Evolutionary conservation across 768 basidiomycete genomes (phyloP).

Genomic region (Lactarius evosmus): DNA sequence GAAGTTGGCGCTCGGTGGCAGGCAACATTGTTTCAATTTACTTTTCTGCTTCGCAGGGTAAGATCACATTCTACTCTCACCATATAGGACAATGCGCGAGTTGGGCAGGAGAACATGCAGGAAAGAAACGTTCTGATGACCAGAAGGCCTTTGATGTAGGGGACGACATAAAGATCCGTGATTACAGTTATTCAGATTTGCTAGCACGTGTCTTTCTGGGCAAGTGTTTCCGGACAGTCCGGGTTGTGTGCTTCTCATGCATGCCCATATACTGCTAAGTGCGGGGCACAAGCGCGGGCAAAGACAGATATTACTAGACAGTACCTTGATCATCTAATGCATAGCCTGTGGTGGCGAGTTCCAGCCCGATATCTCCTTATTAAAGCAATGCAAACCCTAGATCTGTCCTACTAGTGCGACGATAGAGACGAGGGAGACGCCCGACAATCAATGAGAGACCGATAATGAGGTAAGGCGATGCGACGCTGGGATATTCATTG

Average conservation of each 20-base stretch:
- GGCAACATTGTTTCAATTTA: not conserved
- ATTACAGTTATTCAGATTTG: not conserved
- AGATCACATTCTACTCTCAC: not conserved
- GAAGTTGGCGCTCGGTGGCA: not conserved
- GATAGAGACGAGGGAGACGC: not conserved
- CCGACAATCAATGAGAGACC: not conserved
- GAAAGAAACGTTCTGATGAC: not conserved
- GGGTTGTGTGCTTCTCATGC: not conserved
- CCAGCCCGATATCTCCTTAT: constrained; percentile 9
- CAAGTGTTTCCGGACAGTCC: not conserved
- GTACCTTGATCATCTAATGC: constrained; percentile 1
- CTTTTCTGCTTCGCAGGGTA: not conserved
- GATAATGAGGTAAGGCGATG: too few species aligned
- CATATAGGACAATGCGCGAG: not conserved
- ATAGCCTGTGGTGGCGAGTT: not conserved
- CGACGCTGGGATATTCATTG: not conserved
- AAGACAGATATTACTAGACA: constrained; percentile 5
- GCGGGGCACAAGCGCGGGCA: not conserved
- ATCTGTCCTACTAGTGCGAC: constrained; percentile 1
- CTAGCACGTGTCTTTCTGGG: constrained; percentile 23
- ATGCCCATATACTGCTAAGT: constrained; percentile 10
- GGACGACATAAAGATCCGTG: not conserved
- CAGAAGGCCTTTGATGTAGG: not conserved
- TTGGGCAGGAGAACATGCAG: not conserved
- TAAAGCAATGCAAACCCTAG: not conserved